phyloP scores from a whole-genome alignment of 2,329 filamentous ascomycete species.

The Ophiostoma angusticollis region DNA sequence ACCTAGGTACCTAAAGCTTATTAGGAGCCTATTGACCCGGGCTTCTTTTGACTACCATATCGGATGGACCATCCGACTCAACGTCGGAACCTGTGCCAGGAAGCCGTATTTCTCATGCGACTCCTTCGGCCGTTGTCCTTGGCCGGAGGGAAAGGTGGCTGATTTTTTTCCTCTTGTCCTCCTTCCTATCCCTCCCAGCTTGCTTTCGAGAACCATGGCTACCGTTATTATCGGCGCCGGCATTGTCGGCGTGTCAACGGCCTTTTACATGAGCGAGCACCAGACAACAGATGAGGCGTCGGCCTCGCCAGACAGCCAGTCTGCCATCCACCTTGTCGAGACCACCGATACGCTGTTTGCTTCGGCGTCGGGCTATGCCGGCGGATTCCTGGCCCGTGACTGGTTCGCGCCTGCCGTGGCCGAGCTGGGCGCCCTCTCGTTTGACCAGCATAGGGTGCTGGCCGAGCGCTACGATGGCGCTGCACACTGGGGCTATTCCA shows the following conservation, averaged over 20 bases:
- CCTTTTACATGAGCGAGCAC: slow-evolving; percentile 54
- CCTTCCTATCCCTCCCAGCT: too few relatives aligned
- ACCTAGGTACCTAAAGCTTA: too few relatives aligned
- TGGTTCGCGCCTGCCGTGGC: slow-evolving; percentile 49
- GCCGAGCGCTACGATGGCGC: slow-evolving; percentile 46
- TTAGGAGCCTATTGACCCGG: too few relatives aligned
- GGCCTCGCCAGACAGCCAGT: too few relatives aligned
- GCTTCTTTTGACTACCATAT: too few relatives aligned
- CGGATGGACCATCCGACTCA: too few relatives aligned
- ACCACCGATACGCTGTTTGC: slow-evolving; percentile 46
- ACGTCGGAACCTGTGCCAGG: too few relatives aligned
- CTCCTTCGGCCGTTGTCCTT: too few relatives aligned
- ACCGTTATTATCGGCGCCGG: slow-evolving; percentile 58
- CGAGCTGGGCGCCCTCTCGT: slow-evolving; percentile 53
- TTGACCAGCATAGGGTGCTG: slow-evolving; percentile 52
- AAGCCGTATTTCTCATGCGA: too few relatives aligned
- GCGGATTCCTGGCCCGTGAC: slow-evolving; percentile 59
- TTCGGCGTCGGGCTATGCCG: slow-evolving; percentile 62
- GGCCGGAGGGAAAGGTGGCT: too few relatives aligned
- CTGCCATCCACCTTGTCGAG: slow-evolving; percentile 36
- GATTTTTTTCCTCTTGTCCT: too few relatives aligned
- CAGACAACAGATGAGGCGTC: slow-evolving; percentile 27
- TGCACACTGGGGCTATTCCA: slow-evolving; percentile 36
- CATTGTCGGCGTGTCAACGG: slow-evolving; percentile 57
- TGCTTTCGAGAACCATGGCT: too few relatives aligned